A percentile compares a stretch with the other conserved stretches of the same genome.
Conservation (phyloP, 768 basidiomycete genomes). For the Asterophora parasitica region DNA sequence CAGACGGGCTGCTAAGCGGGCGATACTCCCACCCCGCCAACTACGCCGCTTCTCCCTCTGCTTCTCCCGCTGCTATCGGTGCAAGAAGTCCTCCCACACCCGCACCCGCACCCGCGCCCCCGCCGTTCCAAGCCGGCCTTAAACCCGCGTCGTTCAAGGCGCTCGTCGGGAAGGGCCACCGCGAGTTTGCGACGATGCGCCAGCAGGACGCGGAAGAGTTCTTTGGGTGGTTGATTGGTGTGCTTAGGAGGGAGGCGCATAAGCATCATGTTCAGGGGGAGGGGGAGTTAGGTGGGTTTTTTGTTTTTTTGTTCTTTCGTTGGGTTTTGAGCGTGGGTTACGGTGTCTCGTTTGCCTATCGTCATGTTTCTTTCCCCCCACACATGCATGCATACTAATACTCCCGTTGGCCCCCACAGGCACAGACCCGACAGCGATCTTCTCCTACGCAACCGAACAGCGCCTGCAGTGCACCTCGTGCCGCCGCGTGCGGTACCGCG, state of each 20-base stretch:
- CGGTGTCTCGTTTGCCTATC: no score
- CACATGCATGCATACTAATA: no score
- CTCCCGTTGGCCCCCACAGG: no score
- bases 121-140: constrained; percentile 80
- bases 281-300: constrained; percentile 25
- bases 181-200: constrained; percentile 92
- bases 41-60: constrained; percentile 13
- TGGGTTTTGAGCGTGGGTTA: no score
- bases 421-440: constrained; percentile 69
- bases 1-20: constrained; percentile 89
- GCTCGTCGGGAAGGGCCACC: constrained; percentile 87
- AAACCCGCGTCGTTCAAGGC: constrained; percentile 81
- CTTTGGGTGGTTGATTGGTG: constrained; percentile 72
- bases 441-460: constrained; percentile 84
- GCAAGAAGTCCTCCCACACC: constrained; percentile 14
- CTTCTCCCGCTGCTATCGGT: neutral
- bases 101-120: constrained; percentile 33
- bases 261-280: constrained; percentile 35
- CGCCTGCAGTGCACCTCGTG: constrained; percentile 79
- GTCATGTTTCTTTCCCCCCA: no score
- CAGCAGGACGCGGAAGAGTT: constrained; percentile 99
- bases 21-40: constrained; percentile 72
- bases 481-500: constrained; percentile 74
- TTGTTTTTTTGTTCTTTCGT: neutral
- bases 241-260: constrained; percentile 62